Evolutionary conservation across 495 filamentous ascomycete genomes (phyloP), one percentile per base, ranked within the genome.

Genomic region (Tuber calosporum): DNA sequence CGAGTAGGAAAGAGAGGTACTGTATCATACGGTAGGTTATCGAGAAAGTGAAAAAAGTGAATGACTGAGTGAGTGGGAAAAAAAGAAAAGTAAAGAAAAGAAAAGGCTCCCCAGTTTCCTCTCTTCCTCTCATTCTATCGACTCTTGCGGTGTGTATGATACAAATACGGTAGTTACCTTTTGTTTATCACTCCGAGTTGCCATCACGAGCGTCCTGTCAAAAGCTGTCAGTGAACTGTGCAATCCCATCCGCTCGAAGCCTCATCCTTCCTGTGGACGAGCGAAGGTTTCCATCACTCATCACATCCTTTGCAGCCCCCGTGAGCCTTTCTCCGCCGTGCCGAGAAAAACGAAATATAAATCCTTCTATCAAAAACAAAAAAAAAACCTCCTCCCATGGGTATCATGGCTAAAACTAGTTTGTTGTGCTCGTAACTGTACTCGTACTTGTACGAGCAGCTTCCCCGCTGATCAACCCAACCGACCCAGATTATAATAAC

Each of bases 311-410:
- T 11, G 22, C 22, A 26, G 45, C 45, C 53, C 53, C 30, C 53
- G 53, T 62, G 53, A 62, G 11, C 53, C 53, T 62, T 30, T 62
- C 53, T 62, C 53, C 53, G 11, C 13, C 53, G n/a, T 62, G 53
- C 53, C n/a, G 53, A 62, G 53, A 62, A 62, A 62, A 62, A 62
- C 30, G n/a, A 62, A 30, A 62, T 17, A 62, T 62, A 62, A 62
- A 1, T 62, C 30, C 30, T 62, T 62, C 11, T 62, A 62, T 30
- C 30, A 62, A 62, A 62, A 62, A 62, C 30, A 1, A 62, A 62
- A 62, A 62, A 30, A 30, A 62, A 30, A 30, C 42, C 42, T 43
- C 42, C 15, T 17, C 15, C 42, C 42, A 15, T 8, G 7, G 7
- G 6, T 30, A 30, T 30, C n/a, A 30, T 62, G 30, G 11, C n/a